Evolutionary conservation across 331 rosid genomes (phyloP).

Genomic region (Quercus lobata): DNA sequence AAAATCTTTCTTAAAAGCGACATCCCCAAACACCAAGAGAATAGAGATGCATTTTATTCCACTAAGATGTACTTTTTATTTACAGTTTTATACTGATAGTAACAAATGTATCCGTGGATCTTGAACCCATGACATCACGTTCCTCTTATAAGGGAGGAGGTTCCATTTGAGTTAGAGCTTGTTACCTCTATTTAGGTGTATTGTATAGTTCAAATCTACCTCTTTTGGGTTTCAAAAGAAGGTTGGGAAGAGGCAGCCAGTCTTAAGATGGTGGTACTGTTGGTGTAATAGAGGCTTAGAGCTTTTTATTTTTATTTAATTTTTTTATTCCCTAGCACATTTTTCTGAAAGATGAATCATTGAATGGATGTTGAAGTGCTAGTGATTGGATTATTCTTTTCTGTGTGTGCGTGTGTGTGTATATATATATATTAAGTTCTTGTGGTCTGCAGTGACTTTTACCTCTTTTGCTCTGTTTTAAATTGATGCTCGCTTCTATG

Average conservation of each 20-base stretch:
- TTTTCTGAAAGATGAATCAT: constrained; percentile 1
- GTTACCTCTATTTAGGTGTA: neutral
- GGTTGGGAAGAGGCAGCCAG: neutral
- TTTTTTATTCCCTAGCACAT: neutral
- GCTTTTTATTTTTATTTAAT: too few species aligned
- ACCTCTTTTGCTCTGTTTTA: constrained; percentile 10
- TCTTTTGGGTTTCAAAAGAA: neutral
- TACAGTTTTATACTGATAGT: too few species aligned
- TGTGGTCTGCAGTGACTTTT: constrained; percentile 2
- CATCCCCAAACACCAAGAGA: too few species aligned
- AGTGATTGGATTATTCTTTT: constrained; percentile 1
- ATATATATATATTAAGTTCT: neutral
- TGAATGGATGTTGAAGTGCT: constrained; percentile 5
- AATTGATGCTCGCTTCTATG: constrained; percentile 24
- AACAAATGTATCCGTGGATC: too few species aligned
- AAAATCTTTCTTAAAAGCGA: too few species aligned
- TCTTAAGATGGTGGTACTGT: neutral
- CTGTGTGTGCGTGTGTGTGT: neutral
- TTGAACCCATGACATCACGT: too few species aligned
- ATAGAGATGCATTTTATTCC: too few species aligned
- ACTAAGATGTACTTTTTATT: too few species aligned
- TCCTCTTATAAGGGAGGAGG: too few species aligned
- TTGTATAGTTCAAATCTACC: neutral
- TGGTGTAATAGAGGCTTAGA: neutral
- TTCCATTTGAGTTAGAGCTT: too few species aligned